These are phyloP conservation scores for Mortierella sp. DNA, from an alignment of 371 early-diverging fungal species.

Conservation along the genomic window DNA sequence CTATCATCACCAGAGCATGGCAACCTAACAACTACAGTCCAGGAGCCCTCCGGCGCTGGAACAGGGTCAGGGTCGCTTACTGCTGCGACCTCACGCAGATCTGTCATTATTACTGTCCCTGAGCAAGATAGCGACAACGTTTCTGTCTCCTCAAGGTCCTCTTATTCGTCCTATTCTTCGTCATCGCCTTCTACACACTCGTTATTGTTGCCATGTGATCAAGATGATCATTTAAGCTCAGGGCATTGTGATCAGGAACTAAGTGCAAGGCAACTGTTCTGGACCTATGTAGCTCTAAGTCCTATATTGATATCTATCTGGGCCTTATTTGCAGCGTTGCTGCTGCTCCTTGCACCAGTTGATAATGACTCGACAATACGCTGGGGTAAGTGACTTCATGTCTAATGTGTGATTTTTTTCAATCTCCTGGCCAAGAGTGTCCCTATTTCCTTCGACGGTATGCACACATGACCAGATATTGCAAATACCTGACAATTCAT, in stretches of 20 bases:
- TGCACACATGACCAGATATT: conserved; percentile 3
- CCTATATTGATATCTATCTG: conserved; percentile 35
- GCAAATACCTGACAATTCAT: neutral
- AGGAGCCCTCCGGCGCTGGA: neutral
- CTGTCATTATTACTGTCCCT: conserved; percentile 27
- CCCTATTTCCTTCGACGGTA: neutral
- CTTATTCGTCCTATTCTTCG: conserved; percentile 42
- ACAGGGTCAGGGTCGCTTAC: conserved; percentile 11
- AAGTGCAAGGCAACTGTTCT: conserved; percentile 32
- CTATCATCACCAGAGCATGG: neutral
- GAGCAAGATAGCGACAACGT: conserved; percentile 17
- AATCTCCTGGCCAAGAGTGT: too few species aligned
- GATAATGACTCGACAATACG: conserved; percentile 21
- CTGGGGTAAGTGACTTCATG: conserved; percentile 30
- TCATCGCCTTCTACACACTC: conserved; percentile 30
- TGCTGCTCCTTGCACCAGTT: conserved; percentile 24
- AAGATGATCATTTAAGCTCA: neutral
- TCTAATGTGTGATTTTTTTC: neutral
- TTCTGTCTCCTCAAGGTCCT: conserved; percentile 34
- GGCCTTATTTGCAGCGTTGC: conserved; percentile 29
- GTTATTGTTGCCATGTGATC: neutral
- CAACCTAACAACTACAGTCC: neutral
- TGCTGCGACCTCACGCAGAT: conserved; percentile 15
- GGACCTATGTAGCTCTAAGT: conserved; percentile 34
- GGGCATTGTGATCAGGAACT: neutral